phyloP scores from a whole-genome alignment of 768 basidiomycete species.

The Leccinum ochraceum region DNA sequence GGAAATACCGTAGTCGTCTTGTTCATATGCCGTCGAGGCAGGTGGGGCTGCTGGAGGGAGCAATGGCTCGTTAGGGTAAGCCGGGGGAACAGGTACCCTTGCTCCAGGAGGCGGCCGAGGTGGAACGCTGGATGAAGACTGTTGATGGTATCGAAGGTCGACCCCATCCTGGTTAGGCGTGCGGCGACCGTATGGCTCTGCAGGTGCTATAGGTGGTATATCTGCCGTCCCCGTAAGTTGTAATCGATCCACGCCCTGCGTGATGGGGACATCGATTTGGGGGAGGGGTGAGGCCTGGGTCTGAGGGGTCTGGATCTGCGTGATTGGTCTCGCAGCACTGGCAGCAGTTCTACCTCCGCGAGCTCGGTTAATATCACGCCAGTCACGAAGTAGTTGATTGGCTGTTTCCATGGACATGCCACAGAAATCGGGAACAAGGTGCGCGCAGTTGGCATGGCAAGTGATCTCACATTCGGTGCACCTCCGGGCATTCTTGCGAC shows the following conservation, averaged over 20 bases:
- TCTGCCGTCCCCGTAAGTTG: conserved; percentile 45
- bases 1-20: conserved; percentile 27
- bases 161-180: conserved; percentile 38
- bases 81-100: conserved; percentile 37
- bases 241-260: conserved; percentile 46
- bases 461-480: conserved; percentile 97
- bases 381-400: conserved; percentile 86
- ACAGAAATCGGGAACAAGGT: conserved; percentile 98
- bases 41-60: conserved; percentile 25
- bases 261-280: conserved; percentile 33
- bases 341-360: conserved; percentile 47
- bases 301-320: conserved; percentile 34
- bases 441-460: conserved; percentile 96
- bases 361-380: conserved; percentile 85
- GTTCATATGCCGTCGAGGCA: conserved; percentile 26
- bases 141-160: conserved; percentile 42
- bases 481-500: conserved; percentile 93
- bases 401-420: conserved; percentile 99
- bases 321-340: conserved; percentile 36
- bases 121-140: conserved; percentile 33
- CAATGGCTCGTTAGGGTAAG: conserved; percentile 36
- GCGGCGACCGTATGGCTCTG: conserved; percentile 27
- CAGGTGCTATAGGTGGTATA: conserved; percentile 25
- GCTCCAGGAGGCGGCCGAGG: conserved; percentile 41
- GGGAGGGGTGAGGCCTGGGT: conserved; percentile 35